Evolutionary conservation across 352 stramenopile species (phyloP), one percentile per base, ranked within the genome.

Genomic region (Elongisporangium prolatum): DNA sequence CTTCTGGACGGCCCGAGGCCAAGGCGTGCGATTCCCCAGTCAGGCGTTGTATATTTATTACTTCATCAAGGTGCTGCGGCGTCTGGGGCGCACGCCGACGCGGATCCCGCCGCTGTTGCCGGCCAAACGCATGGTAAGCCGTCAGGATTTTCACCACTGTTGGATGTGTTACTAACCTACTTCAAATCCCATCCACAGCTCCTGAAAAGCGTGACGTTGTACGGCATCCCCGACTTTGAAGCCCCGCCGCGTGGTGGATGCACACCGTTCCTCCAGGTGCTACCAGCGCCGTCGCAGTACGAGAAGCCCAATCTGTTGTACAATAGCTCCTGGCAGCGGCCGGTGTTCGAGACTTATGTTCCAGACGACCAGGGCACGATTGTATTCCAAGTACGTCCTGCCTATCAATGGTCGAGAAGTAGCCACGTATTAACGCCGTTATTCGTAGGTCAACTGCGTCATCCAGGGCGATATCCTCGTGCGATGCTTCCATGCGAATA

Each of bases 1-100:
- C 59, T 95, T 95, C 61, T 90, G 79, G 77, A 79, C 85, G 47
- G 71, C 75, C 4, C 69, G 86, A 52, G 86, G 86, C 25, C 80
- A 95, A 58, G 86, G 86, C 24, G 86, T 95, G 56, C 76, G 80
- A 17, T 93, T 89, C 61, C 84, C 86, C 16, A 91, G 79, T 59
- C 84, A 95, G 60, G 79, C 80, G 52, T 68, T 89, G 61, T 92
- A 92, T 71, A 91, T 95, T 70, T 94, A 92, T 69, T 94, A 94
- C 69, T 94, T 94, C 58, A 73, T 87, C 47, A 86, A 89, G 49
- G 74, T 91, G 18, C 57, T 93, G 14, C 67, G 80, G 2, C 59
- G 74, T 16, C 53, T 90, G 28, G 67, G 72, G 0, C 61, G 59
- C 21, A 79, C 75, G 60, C 77, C 80, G 1, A 64, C 66, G 52